These are phyloP conservation scores for Gossypium ekmanianum DNA, from an alignment of 345 rosid species.

Conservation along the genomic window DNA sequence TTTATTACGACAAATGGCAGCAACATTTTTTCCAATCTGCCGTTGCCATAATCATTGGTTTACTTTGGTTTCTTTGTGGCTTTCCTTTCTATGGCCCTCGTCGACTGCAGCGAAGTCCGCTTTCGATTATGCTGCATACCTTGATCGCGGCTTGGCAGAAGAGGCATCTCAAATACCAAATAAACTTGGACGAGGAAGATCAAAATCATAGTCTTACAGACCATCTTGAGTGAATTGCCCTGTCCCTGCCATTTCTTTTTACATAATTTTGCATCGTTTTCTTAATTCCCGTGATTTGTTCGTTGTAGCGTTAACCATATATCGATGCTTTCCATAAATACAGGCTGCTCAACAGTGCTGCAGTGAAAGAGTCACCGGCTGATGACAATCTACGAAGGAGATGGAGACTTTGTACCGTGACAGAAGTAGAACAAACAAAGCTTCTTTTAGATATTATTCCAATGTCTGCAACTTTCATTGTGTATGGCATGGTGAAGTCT, in stretches of 20 bases:
- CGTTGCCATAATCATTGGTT: not conserved
- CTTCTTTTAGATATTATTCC: not conserved
- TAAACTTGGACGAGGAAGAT: not conserved
- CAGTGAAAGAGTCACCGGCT: not conserved
- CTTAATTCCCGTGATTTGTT: not conserved
- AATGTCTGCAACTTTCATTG: not conserved
- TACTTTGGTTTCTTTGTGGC: slow-evolving; percentile 12
- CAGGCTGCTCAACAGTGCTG: slow-evolving; percentile 1
- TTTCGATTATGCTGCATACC: not conserved
- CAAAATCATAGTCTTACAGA: not conserved
- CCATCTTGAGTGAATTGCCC: not conserved
- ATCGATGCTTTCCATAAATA: not conserved
- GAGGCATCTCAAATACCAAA: not conserved
- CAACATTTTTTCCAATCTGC: not conserved
- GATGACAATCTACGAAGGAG: not conserved
- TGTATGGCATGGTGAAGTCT: slow-evolving; percentile 6
- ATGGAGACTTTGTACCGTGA: slow-evolving; percentile 2
- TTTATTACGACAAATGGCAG: not conserved
- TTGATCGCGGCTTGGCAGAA: not conserved
- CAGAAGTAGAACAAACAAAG: slow-evolving; percentile 6
- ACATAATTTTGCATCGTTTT: not conserved
- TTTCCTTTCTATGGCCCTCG: not conserved
- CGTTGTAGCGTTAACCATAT: not conserved
- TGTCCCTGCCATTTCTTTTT: not conserved
- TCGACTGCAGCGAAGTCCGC: not conserved